Conservation (phyloP, 2,329 filamentous ascomycete species). For the Ophiostoma pallidulum region DNA sequence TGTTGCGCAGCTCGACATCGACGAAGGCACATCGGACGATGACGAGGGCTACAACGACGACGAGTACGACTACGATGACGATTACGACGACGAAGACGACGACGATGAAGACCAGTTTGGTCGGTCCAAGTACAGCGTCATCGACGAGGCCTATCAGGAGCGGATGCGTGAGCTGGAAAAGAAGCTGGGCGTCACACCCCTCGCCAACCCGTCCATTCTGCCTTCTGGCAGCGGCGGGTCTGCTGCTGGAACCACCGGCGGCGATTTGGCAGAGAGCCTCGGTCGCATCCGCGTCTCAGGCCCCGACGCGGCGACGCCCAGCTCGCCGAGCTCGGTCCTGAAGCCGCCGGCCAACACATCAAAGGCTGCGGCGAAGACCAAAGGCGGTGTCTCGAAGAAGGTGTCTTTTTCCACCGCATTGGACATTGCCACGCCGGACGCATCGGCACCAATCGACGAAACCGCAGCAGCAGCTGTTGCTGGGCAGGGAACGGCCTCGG, state of each 20-base stretch:
- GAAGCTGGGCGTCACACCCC: slow-evolving; percentile 53
- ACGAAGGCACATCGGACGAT: slow-evolving; percentile 52
- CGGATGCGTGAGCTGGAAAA: slow-evolving; percentile 82
- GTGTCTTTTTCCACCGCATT: slow-evolving; percentile 72
- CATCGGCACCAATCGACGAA: slow-evolving; percentile 8
- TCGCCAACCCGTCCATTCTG: slow-evolving; percentile 23
- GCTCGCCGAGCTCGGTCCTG: not conserved
- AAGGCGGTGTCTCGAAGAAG: slow-evolving; percentile 49
- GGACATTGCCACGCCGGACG: slow-evolving; percentile 68
- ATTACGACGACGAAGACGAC: slow-evolving; percentile 43
- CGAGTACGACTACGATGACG: slow-evolving; percentile 26
- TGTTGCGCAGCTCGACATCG: slow-evolving; percentile 82
- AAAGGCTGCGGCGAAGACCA: slow-evolving; percentile 1
- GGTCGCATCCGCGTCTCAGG: slow-evolving; percentile 44
- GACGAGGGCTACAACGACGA: slow-evolving; percentile 40
- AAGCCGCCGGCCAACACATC: slow-evolving; percentile 7
- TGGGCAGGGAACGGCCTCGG: not conserved
- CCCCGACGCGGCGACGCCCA: slow-evolving; percentile 12
- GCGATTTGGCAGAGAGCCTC: slow-evolving; percentile 37
- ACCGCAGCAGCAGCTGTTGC: not conserved
- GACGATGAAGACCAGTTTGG: slow-evolving; percentile 72
- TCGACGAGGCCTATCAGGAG: slow-evolving; percentile 66
- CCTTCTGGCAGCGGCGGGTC: not conserved
- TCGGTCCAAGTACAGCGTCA: slow-evolving; percentile 54
- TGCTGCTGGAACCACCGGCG: not conserved